Percentiles rank a stretch among this genome's conserved stretches.
phyloP scores from a whole-genome alignment of 208 protist genomes.

The Trypanosoma cruzi region DNA sequence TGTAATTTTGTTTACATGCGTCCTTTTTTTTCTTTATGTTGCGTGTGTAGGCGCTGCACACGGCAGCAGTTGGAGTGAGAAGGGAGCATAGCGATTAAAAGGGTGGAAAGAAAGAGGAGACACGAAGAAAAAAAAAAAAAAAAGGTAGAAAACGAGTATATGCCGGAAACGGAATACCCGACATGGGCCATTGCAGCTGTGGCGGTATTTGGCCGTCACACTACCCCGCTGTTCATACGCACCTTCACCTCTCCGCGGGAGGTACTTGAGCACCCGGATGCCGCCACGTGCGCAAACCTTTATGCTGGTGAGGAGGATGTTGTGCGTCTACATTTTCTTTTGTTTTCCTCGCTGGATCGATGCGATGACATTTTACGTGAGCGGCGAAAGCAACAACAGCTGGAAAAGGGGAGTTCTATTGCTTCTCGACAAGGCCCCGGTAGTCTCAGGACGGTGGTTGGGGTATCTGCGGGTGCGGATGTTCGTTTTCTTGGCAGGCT shows the following conservation, averaged over 20 bases:
- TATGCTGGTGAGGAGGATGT: constrained; percentile 78
- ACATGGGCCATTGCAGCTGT: constrained; percentile 78
- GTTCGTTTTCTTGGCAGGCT: constrained; percentile 74
- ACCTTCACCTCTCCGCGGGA: constrained; percentile 61
- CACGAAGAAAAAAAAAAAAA: not conserved
- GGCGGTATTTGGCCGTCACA: constrained; percentile 56
- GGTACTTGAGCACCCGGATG: constrained; percentile 50
- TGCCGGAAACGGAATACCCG: constrained; percentile 29
- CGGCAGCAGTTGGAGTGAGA: too few relatives aligned
- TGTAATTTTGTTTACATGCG: not conserved
- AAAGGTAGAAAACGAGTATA: not conserved
- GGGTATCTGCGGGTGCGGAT: constrained; percentile 50
- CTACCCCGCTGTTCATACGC: constrained; percentile 64
- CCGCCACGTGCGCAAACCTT: constrained; percentile 61
- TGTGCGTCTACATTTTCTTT: constrained; percentile 71
- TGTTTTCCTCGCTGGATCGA: constrained; percentile 78
- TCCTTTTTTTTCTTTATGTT: constrained; percentile 1
- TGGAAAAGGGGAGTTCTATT: not conserved
- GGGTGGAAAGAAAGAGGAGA: not conserved
- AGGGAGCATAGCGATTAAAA: not conserved
- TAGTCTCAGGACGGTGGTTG: not conserved
- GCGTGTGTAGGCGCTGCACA: not conserved
- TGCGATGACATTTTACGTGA: constrained; percentile 60
- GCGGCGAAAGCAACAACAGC: constrained; percentile 12
- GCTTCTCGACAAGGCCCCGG: not conserved